Evolutionary conservation across 495 filamentous ascomycete species (phyloP), one percentile per base, ranked within the genome.

Genomic region (Parathielavia hyrcaniae): DNA sequence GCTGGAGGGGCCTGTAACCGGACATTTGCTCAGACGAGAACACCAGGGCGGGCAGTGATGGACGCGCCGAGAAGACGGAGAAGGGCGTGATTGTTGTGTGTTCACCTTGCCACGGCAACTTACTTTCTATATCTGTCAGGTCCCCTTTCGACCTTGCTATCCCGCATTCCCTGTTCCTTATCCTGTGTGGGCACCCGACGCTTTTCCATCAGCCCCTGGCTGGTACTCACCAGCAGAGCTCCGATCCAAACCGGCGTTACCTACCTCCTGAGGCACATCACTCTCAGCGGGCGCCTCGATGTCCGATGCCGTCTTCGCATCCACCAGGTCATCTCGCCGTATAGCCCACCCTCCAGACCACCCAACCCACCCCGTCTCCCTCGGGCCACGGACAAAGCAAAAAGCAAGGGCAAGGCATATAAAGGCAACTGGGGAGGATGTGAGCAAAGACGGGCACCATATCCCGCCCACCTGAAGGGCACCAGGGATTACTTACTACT

Each of bases 351-450:
- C 87, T 11, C 86, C 87, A 14, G 71, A 71, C 89, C 89, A 91
- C 0, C 88, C 89, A 23, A 89, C 48, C 89, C 88, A 91, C 0
- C 85, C 74, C 35, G 67, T 82, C 71, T 90, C 87, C 61, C 78
- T 75, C 16, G 90, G 90, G 0, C 86, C 87, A 23, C 86, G 77
- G 12, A 69, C 67, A 45, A 83, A 64, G 45, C 77, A 81, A 39
- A 88, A 61, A 16, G 83, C 39, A 59, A 90, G 60, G 17, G 84
- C 82, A 20, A 79, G 69, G 0, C 73, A 82, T 19, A 86, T 79
- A 58, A 88, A 85, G 5, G 76, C 86, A 58, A 91, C 71, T 71
- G 48, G 20, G 36, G 17, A 12, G 2, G 20, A 6, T 5, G 30
- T 17, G 4, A 49, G 26, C 23, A 11, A 26, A 10, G 22, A 7